Percentiles rank a stretch among this genome's conserved stretches.
phyloP scores from a whole-genome alignment of 495 filamentous ascomycete genomes.

The Xylaria scruposa region DNA sequence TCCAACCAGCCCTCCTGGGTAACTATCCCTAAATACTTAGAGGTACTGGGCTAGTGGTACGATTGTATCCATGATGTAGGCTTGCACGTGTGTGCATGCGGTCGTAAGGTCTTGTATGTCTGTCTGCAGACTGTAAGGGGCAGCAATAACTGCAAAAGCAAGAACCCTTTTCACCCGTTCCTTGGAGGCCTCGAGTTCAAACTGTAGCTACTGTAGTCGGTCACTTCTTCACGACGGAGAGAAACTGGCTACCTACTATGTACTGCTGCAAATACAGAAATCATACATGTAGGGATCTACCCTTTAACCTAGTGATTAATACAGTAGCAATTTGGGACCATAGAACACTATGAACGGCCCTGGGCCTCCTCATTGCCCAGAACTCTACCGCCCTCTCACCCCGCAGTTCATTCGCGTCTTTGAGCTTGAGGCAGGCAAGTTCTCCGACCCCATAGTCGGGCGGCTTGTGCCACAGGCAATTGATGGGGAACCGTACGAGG shows the following conservation, averaged over 20 bases:
- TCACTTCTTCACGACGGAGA: background rate
- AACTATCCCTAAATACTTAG: too few species aligned
- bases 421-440: background rate
- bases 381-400: background rate
- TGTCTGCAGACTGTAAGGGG: background rate
- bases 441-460: slow-evolving; percentile 1
- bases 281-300: background rate
- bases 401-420: background rate
- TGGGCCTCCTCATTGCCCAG: background rate
- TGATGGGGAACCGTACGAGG: background rate
- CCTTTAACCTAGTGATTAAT: background rate
- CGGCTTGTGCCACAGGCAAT: slow-evolving; percentile 2
- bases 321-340: background rate
- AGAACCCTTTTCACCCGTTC: background rate
- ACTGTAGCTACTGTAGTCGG: background rate
- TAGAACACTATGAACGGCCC: background rate
- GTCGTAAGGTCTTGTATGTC: background rate
- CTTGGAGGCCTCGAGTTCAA: background rate
- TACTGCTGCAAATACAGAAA: background rate
- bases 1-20: background rate
- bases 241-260: background rate
- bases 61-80: background rate
- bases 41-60: background rate
- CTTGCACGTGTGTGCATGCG: background rate
- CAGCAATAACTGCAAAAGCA: background rate